Evolutionary conservation across 2,329 filamentous ascomycete species (phyloP), one percentile per base, ranked within the genome.

Genomic region (Fusarium sp.): DNA sequence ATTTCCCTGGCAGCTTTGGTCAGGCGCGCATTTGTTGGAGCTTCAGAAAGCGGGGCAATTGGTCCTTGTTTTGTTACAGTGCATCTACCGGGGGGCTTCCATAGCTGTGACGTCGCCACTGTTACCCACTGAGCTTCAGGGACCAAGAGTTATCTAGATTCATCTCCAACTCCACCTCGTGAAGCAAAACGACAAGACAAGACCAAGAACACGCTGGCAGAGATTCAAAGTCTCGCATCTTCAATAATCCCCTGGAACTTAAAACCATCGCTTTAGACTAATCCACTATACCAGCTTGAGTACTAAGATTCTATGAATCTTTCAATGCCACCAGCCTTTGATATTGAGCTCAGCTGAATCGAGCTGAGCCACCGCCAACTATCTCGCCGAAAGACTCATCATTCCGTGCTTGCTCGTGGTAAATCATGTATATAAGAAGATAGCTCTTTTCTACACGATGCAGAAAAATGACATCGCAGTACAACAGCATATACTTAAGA

Each of bases 371-470:
- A 63, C 40, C 58, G 46, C 63, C n/a, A 54, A 43, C 11, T 13
- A 9, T 22, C 48, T 71, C 51, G 33, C 68, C 68, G 68, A 55
- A 69, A 55, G 68, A 71, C 63, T 71, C 59, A 70, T 45, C 43
- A 22, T n/a, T 49, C 22, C 26, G 17, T 43, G 15, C 10, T 20
- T 44, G n/a, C 9, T 39, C 18, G 5, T 15, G 8, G 40, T 8
- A 9, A 31, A 15, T 13, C 14, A 13, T 22, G 20, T 45, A 14
- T 44, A 52, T 52, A 49, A 57, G 4, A 31, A 22, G 24, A 42
- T 24, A n/a, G 26, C 5, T 22, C n/a, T 17, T n/a, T 38, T 39
- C n/a, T 15, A 22, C 10, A 31, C 10, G 28, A 13, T 14, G 20
- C 15, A n/a, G 9, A 18, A 7, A 7, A 34, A 14, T 3, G 3